Evolutionary conservation across 2,329 filamentous ascomycete species (phyloP).

Genomic region (Trichophyton equinum): DNA sequence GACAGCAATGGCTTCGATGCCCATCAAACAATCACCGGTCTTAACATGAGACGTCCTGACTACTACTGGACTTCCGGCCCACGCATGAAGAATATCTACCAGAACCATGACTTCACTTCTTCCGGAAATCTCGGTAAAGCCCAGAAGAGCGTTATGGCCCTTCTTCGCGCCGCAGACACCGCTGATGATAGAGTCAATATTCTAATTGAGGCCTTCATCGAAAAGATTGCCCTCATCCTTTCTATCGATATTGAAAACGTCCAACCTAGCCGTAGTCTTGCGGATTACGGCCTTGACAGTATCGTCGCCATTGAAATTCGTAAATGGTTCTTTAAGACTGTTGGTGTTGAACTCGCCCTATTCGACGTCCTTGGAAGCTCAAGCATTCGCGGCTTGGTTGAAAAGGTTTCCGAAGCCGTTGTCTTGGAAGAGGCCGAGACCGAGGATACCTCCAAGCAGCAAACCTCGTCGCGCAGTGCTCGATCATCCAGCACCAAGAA

Average conservation of each 20-base stretch:
- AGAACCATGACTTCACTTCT: conserved; percentile 14
- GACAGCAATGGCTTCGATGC: conserved; percentile 9
- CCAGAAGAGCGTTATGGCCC: conserved; percentile 11
- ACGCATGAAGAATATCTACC: conserved; percentile 15
- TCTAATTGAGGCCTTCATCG: conserved; percentile 12
- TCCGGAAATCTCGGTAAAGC: conserved; percentile 5
- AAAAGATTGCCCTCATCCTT: conserved; percentile 11
- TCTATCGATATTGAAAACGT: conserved; percentile 9
- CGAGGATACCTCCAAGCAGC: background rate
- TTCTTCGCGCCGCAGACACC: conserved; percentile 9
- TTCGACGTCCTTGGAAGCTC: conserved; percentile 18
- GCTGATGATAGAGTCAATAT: conserved; percentile 8
- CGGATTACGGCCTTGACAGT: conserved; percentile 16
- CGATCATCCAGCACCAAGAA: background rate
- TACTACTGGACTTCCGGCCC: conserved; percentile 15
- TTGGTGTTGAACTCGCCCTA: conserved; percentile 17
- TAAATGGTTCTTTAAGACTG: conserved; percentile 17
- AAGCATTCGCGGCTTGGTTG: conserved; percentile 16
- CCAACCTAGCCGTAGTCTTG: conserved; percentile 11
- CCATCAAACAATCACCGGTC: conserved; percentile 16
- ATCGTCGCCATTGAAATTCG: conserved; percentile 17
- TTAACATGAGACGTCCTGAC: conserved; percentile 15
- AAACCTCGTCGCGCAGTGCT: background rate
- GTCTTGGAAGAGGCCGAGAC: conserved; percentile 4
- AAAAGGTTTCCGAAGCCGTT: conserved; percentile 10